Evolutionary conservation across 2,329 filamentous ascomycete genomes (phyloP).

Genomic region (Aspergillus candidus): DNA sequence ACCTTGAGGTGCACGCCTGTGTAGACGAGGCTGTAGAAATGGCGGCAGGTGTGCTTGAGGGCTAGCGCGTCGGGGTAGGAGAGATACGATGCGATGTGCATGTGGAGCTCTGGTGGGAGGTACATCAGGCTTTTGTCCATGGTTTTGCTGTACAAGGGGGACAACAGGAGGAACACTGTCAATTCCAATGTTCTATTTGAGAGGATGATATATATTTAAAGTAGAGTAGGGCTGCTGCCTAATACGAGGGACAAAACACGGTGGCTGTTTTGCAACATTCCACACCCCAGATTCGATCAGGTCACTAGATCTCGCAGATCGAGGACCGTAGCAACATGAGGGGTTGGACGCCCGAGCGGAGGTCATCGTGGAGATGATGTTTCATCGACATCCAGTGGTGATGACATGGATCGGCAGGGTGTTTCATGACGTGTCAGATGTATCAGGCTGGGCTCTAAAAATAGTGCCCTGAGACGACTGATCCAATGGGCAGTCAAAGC

Average conservation of each 20-base stretch:
- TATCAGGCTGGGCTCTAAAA: too few relatives aligned
- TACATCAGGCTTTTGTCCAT: constrained; percentile 36
- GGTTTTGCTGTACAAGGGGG: background rate
- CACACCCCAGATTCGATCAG: background rate
- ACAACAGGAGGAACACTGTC: background rate
- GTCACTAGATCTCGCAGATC: constrained; percentile 4
- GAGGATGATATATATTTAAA: constrained; percentile 5
- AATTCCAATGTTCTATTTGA: too few relatives aligned
- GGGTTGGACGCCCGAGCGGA: background rate
- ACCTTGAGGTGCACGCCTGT: constrained; percentile 62
- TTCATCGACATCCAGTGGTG: background rate
- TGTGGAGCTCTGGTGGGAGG: constrained; percentile 62
- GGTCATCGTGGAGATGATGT: background rate
- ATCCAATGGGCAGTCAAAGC: too few relatives aligned
- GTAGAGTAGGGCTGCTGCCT: constrained; percentile 10
- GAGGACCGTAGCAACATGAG: background rate
- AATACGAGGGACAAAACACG: background rate
- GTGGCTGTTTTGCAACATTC: background rate
- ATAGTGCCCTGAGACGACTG: too few relatives aligned
- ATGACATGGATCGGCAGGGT: too few relatives aligned
- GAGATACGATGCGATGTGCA: constrained; percentile 55
- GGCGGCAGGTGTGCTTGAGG: constrained; percentile 59
- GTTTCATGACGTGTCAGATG: too few relatives aligned
- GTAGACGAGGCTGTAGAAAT: constrained; percentile 60
- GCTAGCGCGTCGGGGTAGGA: constrained; percentile 66